These are phyloP conservation scores for Cruciata laevipes DNA, from an alignment of 257 asterid genomes.

Conservation along the genomic window DNA sequence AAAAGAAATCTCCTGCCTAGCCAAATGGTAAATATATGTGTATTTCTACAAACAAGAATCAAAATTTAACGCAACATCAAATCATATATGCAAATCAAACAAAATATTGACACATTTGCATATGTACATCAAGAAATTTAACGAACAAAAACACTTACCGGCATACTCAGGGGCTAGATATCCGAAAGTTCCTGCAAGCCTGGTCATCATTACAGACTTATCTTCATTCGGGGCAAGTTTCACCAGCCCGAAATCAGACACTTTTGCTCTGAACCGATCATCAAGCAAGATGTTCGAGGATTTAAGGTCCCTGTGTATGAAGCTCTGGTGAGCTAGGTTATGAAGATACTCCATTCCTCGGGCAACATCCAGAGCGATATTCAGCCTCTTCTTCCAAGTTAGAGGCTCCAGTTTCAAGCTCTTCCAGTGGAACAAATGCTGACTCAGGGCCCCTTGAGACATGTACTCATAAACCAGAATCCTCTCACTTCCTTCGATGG, in stretches of 20 bases:
- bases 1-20: too few species aligned
- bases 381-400: constrained; percentile 82
- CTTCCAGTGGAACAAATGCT: constrained; percentile 80
- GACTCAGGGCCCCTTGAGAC: constrained; percentile 88
- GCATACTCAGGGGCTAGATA: constrained; percentile 94
- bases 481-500: constrained; percentile 63
- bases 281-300: constrained; percentile 76
- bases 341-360: constrained; percentile 86
- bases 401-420: constrained; percentile 65
- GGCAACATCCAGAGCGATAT: constrained; percentile 84
- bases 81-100: background rate
- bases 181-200: constrained; percentile 90
- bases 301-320: constrained; percentile 81
- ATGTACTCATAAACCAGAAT: constrained; percentile 79
- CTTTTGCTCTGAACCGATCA: constrained; percentile 76
- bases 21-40: too few species aligned
- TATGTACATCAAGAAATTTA: constrained; percentile 1
- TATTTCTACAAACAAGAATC: too few species aligned
- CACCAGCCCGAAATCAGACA: constrained; percentile 85
- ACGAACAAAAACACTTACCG: constrained; percentile 31
- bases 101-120: background rate
- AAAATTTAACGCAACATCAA: too few species aligned
- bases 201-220: constrained; percentile 58
- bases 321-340: constrained; percentile 68
- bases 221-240: constrained; percentile 85